These are phyloP conservation scores for Thalassiosira allenii DNA, from an alignment of 352 stramenopile genomes.

Conservation along the genomic window DNA sequence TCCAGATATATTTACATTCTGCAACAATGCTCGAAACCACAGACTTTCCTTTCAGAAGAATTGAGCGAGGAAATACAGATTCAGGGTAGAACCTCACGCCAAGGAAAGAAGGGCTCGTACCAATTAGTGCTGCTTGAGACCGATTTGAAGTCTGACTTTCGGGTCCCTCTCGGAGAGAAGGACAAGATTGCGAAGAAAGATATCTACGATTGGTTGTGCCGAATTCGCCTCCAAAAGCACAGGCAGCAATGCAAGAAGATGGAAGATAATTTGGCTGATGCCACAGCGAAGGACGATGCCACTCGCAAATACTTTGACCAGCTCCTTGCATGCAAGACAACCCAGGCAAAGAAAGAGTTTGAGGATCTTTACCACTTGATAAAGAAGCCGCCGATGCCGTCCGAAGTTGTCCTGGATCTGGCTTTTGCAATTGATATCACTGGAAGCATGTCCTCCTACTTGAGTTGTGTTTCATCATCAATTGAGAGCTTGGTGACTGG, in stretches of 20 bases:
- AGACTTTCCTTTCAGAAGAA: conserved; percentile 51
- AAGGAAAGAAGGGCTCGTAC: conserved; percentile 78
- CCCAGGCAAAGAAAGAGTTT: conserved; percentile 49
- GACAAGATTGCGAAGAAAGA: conserved; percentile 60
- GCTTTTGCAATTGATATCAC: conserved; percentile 69
- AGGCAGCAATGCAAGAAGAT: conserved; percentile 47
- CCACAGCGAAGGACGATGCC: conserved; percentile 55
- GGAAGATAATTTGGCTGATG: conserved; percentile 58
- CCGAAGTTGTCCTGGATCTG: conserved; percentile 59
- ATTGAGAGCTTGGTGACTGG: conserved; percentile 60
- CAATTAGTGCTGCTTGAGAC: conserved; percentile 74
- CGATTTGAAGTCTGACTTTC: conserved; percentile 75
- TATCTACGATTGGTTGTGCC: conserved; percentile 65
- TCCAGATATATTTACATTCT: neutral
- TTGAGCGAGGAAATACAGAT: conserved; percentile 81
- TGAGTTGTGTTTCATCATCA: conserved; percentile 35
- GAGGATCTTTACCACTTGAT: conserved; percentile 67
- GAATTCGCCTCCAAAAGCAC: conserved; percentile 48
- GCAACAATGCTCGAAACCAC: neutral
- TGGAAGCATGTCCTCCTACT: conserved; percentile 68
- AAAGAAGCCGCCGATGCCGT: conserved; percentile 64
- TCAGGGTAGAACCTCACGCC: conserved; percentile 75
- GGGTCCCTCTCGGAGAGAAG: conserved; percentile 41
- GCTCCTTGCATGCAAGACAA: conserved; percentile 52
- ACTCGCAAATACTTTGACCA: conserved; percentile 76